phyloP scores from a whole-genome alignment of 148 eudicot species.

The Agrostemma githago region DNA sequence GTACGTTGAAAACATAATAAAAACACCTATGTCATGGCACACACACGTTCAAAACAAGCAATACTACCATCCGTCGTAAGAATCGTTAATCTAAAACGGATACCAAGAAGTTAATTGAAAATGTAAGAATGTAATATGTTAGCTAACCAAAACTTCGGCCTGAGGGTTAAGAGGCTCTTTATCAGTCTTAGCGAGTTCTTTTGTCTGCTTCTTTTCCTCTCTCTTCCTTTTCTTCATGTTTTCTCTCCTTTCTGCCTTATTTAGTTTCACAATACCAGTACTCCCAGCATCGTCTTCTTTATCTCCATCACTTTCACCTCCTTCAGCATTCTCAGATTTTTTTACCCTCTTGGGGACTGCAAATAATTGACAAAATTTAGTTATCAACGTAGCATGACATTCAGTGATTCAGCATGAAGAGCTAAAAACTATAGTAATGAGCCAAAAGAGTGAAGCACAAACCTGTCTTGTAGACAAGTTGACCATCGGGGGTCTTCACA shows the following conservation, averaged over 20 bases:
- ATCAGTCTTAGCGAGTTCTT: slow-evolving; percentile 42
- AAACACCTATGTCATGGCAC: not conserved
- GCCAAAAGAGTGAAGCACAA: not conserved
- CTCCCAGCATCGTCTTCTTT: slow-evolving; percentile 27
- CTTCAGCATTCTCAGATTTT: slow-evolving; percentile 27
- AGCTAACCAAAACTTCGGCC: slow-evolving; percentile 60
- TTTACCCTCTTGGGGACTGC: slow-evolving; percentile 41
- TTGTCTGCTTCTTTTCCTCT: slow-evolving; percentile 78
- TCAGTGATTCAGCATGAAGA: not conserved
- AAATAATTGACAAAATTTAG: slow-evolving; percentile 1
- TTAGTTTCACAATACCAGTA: slow-evolving; percentile 41
- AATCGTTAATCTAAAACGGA: not conserved
- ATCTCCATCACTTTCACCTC: slow-evolving; percentile 38
- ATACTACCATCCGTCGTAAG: not conserved
- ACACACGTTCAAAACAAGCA: not conserved
- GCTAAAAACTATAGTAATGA: not conserved
- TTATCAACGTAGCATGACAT: slow-evolving; percentile 5
- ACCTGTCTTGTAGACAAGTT: slow-evolving; percentile 68
- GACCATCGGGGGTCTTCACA: slow-evolving; percentile 77
- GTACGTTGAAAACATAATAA: not conserved
- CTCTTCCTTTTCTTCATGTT: slow-evolving; percentile 71
- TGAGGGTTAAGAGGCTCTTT: slow-evolving; percentile 53
- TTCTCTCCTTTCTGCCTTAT: slow-evolving; percentile 76
- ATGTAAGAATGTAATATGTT: not conserved
- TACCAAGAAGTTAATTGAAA: slow-evolving; percentile 11